Evolutionary conservation across 139 green algal genomes (phyloP).

Genomic region (Picochlorum sp.): DNA sequence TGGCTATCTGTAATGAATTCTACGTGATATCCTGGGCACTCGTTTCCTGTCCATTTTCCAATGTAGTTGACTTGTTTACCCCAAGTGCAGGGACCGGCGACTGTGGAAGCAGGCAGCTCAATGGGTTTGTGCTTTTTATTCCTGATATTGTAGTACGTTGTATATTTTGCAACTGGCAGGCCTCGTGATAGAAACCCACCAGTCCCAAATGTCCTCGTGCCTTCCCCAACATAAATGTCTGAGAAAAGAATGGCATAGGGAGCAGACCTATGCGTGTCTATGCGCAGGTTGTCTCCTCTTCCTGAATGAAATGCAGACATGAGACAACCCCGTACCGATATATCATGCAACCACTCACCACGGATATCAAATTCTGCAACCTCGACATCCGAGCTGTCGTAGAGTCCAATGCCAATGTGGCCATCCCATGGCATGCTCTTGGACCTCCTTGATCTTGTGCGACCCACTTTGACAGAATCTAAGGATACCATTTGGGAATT

Average conservation of each 20-base stretch:
- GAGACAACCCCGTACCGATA: not conserved
- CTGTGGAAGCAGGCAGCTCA: not conserved
- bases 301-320: conserved; percentile 7
- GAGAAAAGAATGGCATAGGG: conserved; percentile 10
- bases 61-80: not conserved
- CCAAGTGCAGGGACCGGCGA: conserved; percentile 1
- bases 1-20: not conserved
- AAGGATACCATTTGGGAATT: not conserved
- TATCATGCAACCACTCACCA: conserved; percentile 5
- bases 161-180: conserved; percentile 5
- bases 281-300: conserved; percentile 4
- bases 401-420: conserved; percentile 15
- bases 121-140: not conserved
- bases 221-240: conserved; percentile 12
- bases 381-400: conserved; percentile 9
- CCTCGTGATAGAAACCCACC: conserved; percentile 2
- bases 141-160: conserved; percentile 17
- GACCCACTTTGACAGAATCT: not conserved
- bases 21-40: conserved; percentile 3
- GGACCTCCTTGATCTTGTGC: not conserved
- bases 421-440: not conserved
- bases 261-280: conserved; percentile 6
- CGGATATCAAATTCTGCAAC: conserved; percentile 9
- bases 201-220: not conserved
- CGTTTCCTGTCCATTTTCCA: not conserved